These are phyloP conservation scores for Paramyrothecium roridum DNA, from an alignment of 2,329 filamentous ascomycete genomes.

Conservation along the genomic window DNA sequence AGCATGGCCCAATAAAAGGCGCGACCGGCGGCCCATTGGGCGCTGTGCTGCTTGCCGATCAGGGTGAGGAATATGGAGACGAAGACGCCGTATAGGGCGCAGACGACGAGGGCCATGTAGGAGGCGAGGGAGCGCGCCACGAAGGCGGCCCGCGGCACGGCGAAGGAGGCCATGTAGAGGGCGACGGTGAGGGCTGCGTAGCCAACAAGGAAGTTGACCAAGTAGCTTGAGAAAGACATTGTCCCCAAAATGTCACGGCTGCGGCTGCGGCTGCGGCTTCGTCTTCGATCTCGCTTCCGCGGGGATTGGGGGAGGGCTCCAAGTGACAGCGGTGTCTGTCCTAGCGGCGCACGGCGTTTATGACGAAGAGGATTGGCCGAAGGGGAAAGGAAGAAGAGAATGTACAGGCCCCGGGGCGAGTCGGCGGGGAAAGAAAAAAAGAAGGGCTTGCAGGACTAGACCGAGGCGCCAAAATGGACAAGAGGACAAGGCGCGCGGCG, in stretches of 20 bases:
- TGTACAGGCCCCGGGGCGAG: background rate
- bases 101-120: constrained; percentile 59
- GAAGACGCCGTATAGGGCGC: constrained; percentile 70
- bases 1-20: constrained; percentile 79
- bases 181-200: constrained; percentile 48
- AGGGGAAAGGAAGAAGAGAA: background rate
- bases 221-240: constrained; percentile 36
- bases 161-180: constrained; percentile 61
- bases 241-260: too few species aligned
- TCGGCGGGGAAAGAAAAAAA: background rate
- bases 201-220: constrained; percentile 45
- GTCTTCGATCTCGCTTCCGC: background rate
- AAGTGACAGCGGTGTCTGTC: too few species aligned
- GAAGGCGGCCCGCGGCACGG: constrained; percentile 61
- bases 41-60: constrained; percentile 68
- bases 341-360: too few species aligned
- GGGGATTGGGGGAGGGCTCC: too few species aligned
- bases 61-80: constrained; percentile 70
- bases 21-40: constrained; percentile 82
- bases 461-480: background rate
- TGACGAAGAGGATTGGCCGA: too few species aligned
- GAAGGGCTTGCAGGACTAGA: background rate
- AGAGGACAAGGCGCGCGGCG: background rate
- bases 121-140: constrained; percentile 64
- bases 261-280: constrained; percentile 7